A percentile compares a stretch with the other conserved stretches of the same genome.
phyloP scores from a whole-genome alignment of 257 asterid genomes.

The Haberlea rhodopensis region DNA sequence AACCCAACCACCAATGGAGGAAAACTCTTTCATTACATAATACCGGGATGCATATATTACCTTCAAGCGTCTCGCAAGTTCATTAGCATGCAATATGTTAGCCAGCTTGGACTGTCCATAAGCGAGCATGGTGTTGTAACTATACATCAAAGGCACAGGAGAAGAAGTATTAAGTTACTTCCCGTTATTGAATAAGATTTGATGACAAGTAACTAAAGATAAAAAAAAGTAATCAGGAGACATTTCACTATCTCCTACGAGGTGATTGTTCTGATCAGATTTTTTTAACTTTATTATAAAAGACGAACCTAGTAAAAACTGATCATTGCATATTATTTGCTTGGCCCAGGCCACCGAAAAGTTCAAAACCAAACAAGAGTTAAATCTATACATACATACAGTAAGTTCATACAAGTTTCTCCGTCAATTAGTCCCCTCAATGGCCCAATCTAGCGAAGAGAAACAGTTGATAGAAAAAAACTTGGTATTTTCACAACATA shows the following conservation, averaged over 20 bases:
- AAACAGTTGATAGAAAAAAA: too few relatives aligned
- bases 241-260: neutral
- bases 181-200: neutral
- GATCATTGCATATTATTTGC: neutral
- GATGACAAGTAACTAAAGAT: too few relatives aligned
- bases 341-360: neutral
- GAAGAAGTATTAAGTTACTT: neutral
- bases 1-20: constrained; percentile 1
- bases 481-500: neutral
- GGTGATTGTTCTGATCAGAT: neutral
- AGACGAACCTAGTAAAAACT: neutral
- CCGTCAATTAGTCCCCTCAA: too few relatives aligned
- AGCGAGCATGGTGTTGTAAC: constrained; percentile 48
- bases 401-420: neutral
- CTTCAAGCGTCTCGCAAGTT: constrained; percentile 62
- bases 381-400: too few relatives aligned
- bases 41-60: constrained; percentile 31
- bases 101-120: constrained; percentile 89
- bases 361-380: too few relatives aligned
- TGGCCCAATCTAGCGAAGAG: too few relatives aligned
- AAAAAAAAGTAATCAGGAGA: too few relatives aligned
- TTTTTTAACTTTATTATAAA: too few relatives aligned
- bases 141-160: constrained; percentile 27
- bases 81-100: constrained; percentile 67
- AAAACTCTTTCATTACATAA: neutral